phyloP scores from a whole-genome alignment of 768 basidiomycete species.

The Boletus rubescentipes region DNA sequence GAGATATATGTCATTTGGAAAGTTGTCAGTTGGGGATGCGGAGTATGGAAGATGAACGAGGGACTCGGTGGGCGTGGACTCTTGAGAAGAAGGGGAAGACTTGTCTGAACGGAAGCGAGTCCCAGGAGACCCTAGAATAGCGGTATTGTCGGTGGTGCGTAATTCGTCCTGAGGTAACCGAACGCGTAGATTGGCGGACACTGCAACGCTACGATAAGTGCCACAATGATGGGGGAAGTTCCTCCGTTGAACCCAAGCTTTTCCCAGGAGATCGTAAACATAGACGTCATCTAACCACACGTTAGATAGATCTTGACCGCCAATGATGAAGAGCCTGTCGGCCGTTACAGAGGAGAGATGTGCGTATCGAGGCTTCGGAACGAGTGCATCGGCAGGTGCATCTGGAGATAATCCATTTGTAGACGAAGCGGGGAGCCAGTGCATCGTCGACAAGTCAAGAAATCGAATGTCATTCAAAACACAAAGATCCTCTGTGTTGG shows the following conservation, averaged over 20 bases:
- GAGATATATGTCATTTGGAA: slow-evolving; percentile 83
- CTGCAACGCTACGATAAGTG: slow-evolving; percentile 91
- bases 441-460: slow-evolving; percentile 69
- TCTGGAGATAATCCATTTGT: slow-evolving; percentile 32
- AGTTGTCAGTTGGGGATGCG: slow-evolving; percentile 63
- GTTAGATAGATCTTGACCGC: slow-evolving; percentile 92
- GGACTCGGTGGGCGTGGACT: slow-evolving; percentile 56
- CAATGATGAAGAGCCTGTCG: slow-evolving; percentile 85
- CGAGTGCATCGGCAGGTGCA: slow-evolving; percentile 44
- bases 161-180: slow-evolving; percentile 66
- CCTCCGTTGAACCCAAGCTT: slow-evolving; percentile 76
- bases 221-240: slow-evolving; percentile 93
- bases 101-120: slow-evolving; percentile 56
- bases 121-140: slow-evolving; percentile 54
- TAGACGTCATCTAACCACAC: slow-evolving; percentile 93
- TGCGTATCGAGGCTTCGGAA: slow-evolving; percentile 89
- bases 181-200: slow-evolving; percentile 67
- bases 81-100: slow-evolving; percentile 38
- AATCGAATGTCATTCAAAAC: slow-evolving; percentile 94
- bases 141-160: slow-evolving; percentile 38
- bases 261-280: slow-evolving; percentile 75
- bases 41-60: slow-evolving; percentile 79
- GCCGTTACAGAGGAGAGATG: slow-evolving; percentile 88
- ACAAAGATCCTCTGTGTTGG: slow-evolving; percentile 75
- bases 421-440: slow-evolving; percentile 61